phyloP scores from a whole-genome alignment of 768 basidiomycete species.

The Gloeopeniophorella convolvens region DNA sequence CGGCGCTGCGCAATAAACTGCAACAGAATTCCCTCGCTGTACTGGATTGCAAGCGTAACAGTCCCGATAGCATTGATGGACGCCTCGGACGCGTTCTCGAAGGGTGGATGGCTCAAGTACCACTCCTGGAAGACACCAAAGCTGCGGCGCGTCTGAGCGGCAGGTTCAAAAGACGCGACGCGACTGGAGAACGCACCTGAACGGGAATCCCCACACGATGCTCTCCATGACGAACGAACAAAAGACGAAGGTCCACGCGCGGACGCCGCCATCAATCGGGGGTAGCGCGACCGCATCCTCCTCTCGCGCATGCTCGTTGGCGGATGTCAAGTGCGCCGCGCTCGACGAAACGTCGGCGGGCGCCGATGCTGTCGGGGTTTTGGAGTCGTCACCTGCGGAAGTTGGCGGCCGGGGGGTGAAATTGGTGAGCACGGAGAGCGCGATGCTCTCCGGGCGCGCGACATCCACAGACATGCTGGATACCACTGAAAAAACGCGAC shows the following conservation, averaged over 20 bases:
- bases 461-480: too few species aligned
- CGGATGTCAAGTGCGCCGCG: too few species aligned
- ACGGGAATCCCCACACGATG: slow-evolving; percentile 24
- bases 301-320: neutral
- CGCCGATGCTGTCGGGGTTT: too few species aligned
- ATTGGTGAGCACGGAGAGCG: too few species aligned
- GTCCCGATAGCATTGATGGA: slow-evolving; percentile 5
- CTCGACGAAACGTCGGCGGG: too few species aligned
- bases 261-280: slow-evolving; percentile 19
- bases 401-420: too few species aligned
- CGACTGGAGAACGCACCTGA: slow-evolving; percentile 15
- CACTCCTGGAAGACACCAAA: slow-evolving; percentile 8
- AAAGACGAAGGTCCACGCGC: slow-evolving; percentile 24
- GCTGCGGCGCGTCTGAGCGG: neutral
- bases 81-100: neutral
- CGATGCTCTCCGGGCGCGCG: too few species aligned
- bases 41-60: slow-evolving; percentile 1
- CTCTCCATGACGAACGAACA: slow-evolving; percentile 22
- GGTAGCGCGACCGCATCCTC: slow-evolving; percentile 11
- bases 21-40: slow-evolving; percentile 6
- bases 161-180: neutral
- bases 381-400: too few species aligned
- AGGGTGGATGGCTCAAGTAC: slow-evolving; percentile 1
- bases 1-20: slow-evolving; percentile 20
- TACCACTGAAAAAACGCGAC: too few species aligned